Percentiles rank a stretch among this genome's conserved stretches.
phyloP scores from a whole-genome alignment of 106 monocot species.

The Iris macrosiphon region DNA sequence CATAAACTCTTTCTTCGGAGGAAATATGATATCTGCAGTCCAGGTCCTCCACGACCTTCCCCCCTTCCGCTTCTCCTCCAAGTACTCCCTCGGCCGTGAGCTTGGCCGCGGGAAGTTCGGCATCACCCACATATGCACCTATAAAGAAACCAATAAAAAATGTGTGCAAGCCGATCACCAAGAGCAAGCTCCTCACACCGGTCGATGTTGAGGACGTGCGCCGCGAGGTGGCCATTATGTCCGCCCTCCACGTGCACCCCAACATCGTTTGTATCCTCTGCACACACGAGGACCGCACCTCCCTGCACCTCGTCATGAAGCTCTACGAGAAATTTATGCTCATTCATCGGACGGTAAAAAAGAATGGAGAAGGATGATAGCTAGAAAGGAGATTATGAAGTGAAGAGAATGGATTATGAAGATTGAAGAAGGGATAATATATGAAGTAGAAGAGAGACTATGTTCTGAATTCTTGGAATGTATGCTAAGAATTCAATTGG shows the following conservation, averaged over 20 bases:
- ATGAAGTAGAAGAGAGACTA: no score
- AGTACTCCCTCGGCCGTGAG: slow-evolving; percentile 19
- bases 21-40: no score
- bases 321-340: slow-evolving; percentile 65
- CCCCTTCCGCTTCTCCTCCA: not conserved
- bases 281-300: slow-evolving; percentile 21
- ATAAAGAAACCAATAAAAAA: not conserved
- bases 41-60: no score
- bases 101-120: slow-evolving; percentile 34
- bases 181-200: not conserved
- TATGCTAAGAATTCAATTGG: no score
- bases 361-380: no score
- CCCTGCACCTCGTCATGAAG: slow-evolving; percentile 61
- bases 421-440: no score
- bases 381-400: no score
- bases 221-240: slow-evolving; percentile 5
- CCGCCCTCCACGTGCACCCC: not conserved
- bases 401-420: no score
- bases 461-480: no score
- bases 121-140: slow-evolving; percentile 5
- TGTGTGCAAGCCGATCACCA: slow-evolving; percentile 6
- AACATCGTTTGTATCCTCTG: not conserved
- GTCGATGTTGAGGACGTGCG: slow-evolving; percentile 8
- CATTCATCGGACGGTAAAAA: slow-evolving; percentile 52
- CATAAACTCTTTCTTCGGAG: no score